Evolutionary conservation across 2,329 filamentous ascomycete genomes (phyloP).

Genomic region (Neopestalotiopsis rosae): DNA sequence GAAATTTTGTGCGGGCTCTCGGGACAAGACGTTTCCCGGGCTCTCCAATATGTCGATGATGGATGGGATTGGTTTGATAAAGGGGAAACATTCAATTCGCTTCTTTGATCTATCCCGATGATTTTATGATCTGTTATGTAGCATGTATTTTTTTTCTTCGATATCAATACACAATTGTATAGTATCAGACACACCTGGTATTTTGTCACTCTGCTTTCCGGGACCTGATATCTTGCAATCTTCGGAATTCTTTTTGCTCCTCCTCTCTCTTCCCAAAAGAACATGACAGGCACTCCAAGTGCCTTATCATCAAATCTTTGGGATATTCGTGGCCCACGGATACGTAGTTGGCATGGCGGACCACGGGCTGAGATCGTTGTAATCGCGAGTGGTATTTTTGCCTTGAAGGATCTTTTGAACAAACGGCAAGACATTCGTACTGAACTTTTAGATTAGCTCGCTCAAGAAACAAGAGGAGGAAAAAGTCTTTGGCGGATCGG

Average conservation of each 20-base stretch:
- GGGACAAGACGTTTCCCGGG: background rate
- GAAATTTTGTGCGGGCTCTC: background rate
- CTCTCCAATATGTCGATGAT: background rate
- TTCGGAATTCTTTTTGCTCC: background rate
- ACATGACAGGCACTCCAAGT: background rate
- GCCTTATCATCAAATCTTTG: constrained; percentile 25
- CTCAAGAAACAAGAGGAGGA: too few relatives aligned
- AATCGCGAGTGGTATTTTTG: constrained; percentile 50
- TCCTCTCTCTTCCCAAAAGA: too few relatives aligned
- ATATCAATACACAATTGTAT: background rate
- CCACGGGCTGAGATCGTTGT: constrained; percentile 48
- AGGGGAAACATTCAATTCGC: background rate
- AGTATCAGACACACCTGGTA: background rate
- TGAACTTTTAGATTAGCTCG: constrained; percentile 22
- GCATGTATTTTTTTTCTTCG: background rate
- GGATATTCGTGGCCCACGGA: constrained; percentile 49
- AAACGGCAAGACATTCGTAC: constrained; percentile 51
- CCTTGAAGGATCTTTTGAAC: constrained; percentile 53
- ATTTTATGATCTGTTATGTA: background rate
- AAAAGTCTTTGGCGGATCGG: too few relatives aligned
- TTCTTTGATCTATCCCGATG: background rate
- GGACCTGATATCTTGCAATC: background rate
- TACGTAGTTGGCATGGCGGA: constrained; percentile 50
- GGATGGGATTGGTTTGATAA: background rate
- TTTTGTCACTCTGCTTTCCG: background rate